Conservation (phyloP, 2,329 filamentous ascomycete genomes). For the Scedosporium dehoogii region DNA sequence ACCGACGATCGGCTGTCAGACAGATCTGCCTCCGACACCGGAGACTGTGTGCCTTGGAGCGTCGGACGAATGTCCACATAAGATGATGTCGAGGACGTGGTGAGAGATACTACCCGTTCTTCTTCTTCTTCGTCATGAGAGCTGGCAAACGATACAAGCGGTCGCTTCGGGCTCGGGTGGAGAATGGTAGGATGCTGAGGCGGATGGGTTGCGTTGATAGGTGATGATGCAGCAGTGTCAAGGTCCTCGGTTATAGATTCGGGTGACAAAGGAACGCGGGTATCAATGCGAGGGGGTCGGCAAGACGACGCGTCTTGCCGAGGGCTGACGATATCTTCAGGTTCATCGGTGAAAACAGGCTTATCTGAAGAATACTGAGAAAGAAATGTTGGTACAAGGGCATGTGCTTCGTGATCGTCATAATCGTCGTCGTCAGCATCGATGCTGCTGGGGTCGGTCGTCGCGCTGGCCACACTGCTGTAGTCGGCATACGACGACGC, state of each 20-base stretch:
- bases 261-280: constrained; percentile 2
- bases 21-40: constrained; percentile 2
- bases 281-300: constrained; percentile 5
- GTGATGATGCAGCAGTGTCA: background rate
- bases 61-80: background rate
- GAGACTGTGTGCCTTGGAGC: background rate
- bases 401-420: constrained; percentile 1
- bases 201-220: background rate
- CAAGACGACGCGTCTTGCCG: background rate
- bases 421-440: constrained; percentile 16
- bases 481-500: constrained; percentile 28
- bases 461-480: constrained; percentile 25
- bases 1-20: constrained; percentile 5
- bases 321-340: constrained; percentile 4
- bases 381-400: constrained; percentile 6
- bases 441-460: constrained; percentile 29
- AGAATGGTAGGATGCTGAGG: background rate
- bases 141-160: background rate
- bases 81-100: background rate
- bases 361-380: background rate
- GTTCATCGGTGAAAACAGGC: constrained; percentile 5
- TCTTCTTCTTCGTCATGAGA: background rate
- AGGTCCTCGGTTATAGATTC: background rate
- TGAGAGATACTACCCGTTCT: background rate
- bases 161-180: background rate